Base-by-base conservation (phyloP, 2,329 filamentous ascomycete species). In the Phialophora expanda region DNA sequence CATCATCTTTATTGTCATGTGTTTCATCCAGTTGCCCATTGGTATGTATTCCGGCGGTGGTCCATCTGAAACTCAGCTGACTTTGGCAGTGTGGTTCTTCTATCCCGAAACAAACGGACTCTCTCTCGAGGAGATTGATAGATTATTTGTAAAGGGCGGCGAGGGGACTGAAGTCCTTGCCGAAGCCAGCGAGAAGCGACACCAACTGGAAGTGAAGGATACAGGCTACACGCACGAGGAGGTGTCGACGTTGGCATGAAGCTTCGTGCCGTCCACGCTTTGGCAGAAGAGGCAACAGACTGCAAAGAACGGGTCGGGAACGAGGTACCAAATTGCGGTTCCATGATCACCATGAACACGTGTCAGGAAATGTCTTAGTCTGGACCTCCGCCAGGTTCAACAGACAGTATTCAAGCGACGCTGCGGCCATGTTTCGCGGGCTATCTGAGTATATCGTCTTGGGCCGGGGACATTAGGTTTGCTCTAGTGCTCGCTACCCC, bases 81-180 rank as follows among this genome's bases (percentile, higher is more conserved):
- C 4, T 6, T 9, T 48, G 12, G 12, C 20, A 58, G 56, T 58
- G 9, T 58, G 26, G 20, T 6, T 58, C 8, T 69, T 68, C 62
- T 69, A 62, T 54, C 66, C 67, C 17, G 67, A 69, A 44, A 72
- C 69, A 4, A 61, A 55, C 9, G 56, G 56, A 20, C n/a, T 61
- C 8, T 55, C 56, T 32, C 53, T 66, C 12, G 64, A 66, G 34
- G 64, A 66, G 22, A 62, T 66, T 20, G 64, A 66, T 30, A 26
- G 26, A 26, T 20, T 50, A 6, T 60, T 60, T 22, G 57, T 50
- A 7, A 56, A 56, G 20, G 50, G 24, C 12, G 20, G 50, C 24
- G 50, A 54, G 24, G 50, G 24, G 12, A 30, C 50, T 54, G 50
- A 54, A 24, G 26, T 30, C 24, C 50, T 54, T 30, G 24, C 50